Percentiles rank a stretch among this genome's conserved stretches.
Evolutionary conservation across 2,329 filamentous ascomycete species (phyloP).

Genomic region (Fusarium sulawesiense): DNA sequence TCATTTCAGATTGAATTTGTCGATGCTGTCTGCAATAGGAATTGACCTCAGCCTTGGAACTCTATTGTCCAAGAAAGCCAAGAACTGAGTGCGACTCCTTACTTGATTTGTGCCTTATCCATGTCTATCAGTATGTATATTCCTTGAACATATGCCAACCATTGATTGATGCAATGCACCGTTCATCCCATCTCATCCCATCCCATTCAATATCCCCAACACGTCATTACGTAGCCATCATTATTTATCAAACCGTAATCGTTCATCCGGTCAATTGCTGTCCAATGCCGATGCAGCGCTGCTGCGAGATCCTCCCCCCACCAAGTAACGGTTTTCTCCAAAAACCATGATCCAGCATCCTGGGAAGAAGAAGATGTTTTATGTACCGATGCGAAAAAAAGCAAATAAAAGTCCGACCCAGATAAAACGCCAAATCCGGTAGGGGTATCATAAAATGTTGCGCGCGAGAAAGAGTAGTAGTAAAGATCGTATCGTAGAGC

Average conservation of each 20-base stretch:
- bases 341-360: conserved; percentile 15
- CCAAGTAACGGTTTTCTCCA: conserved; percentile 22
- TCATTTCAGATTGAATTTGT: neutral
- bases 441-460: conserved; percentile 45
- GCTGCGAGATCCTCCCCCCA: conserved; percentile 19
- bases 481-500: conserved; percentile 9
- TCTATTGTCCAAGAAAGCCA: neutral
- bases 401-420: conserved; percentile 37
- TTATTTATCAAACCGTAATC: conserved; percentile 41
- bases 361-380: conserved; percentile 7
- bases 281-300: conserved; percentile 22
- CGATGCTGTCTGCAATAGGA: neutral
- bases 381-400: conserved; percentile 11
- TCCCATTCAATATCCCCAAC: conserved; percentile 13
- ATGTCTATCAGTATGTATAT: conserved; percentile 20
- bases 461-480: conserved; percentile 16
- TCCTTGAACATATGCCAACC: conserved; percentile 4
- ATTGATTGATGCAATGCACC: conserved; percentile 10
- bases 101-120: conserved; percentile 11
- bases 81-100: conserved; percentile 7
- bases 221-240: conserved; percentile 36
- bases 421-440: conserved; percentile 42
- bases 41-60: neutral
- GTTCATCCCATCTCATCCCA: neutral
- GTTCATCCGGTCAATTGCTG: conserved; percentile 25